Evolutionary conservation across 2,329 filamentous ascomycete genomes (phyloP), one percentile per base, ranked within the genome.

Genomic region (Cordyceps cicadae): DNA sequence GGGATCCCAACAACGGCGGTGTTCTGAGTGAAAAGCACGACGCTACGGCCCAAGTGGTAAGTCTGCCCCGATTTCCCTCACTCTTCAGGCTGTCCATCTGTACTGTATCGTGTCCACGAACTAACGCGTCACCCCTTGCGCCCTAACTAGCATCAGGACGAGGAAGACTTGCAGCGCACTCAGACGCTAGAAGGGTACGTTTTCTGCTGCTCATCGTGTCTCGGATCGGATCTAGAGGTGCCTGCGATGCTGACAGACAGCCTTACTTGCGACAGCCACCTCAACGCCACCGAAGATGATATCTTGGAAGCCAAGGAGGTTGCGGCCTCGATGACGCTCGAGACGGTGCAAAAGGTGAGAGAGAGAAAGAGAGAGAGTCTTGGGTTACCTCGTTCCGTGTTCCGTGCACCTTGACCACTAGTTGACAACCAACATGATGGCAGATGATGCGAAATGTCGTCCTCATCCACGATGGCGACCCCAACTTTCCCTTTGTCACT

Each of bases 401-500:
- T 24, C 24, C 24, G 2, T 3, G 24, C 24, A 24, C 24, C 24
- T 24, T 24, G 24, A 24, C 3, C 24, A 24, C 24, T 4, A 24
- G 4, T 4, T 24, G 4, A 24, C 24, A 24, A 43, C 15, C 5
- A 43, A 17, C 14, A 43, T n/a, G 5, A 1, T 37, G 34, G 9
- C 8, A 43, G 39, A 17, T 74, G 65, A 71, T 75, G 70, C 64
- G 65, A 24, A 71, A 74, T 21, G 74, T 77, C n/a, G 63, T 76
- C 21, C 66, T 69, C 51, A 71, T 76, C 51, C 76, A 78, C 64
- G 70, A 75, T 61, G 70, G 71, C 45, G 77, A 79, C 62, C 76
- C 75, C 51, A 79, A 79, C 67, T 79, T 79, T 61, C 74, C 76
- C 3, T 67, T 71, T 56, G 62, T 64, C 32, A 72, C 75, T 50